Conservation (phyloP, 495 filamentous ascomycete species). For the Penicillium paradoxum region DNA sequence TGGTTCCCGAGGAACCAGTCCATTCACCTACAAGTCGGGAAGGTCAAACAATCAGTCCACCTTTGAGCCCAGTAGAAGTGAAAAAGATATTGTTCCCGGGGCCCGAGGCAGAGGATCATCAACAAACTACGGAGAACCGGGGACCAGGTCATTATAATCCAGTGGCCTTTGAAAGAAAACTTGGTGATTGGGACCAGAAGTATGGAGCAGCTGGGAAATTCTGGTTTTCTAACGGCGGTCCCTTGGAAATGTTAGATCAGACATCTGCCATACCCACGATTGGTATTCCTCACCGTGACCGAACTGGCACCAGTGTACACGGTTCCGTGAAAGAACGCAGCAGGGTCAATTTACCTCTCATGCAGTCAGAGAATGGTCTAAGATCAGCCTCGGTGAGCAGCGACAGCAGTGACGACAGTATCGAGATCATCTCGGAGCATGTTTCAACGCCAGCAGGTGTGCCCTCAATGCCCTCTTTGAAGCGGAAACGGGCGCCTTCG, state of each 20-base stretch:
- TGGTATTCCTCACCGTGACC: slow-evolving; percentile 32
- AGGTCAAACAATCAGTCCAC: slow-evolving; percentile 42
- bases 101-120: slow-evolving; percentile 8
- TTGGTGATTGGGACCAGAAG: slow-evolving; percentile 46
- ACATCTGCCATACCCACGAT: slow-evolving; percentile 37
- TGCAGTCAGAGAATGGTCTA: not conserved
- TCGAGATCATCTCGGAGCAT: slow-evolving; percentile 23
- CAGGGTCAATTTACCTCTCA: not conserved
- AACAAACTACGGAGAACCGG: slow-evolving; percentile 4
- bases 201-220: slow-evolving; percentile 49
- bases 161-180: slow-evolving; percentile 42
- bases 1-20: not conserved
- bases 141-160: slow-evolving; percentile 44
- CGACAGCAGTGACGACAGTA: slow-evolving; percentile 31
- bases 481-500: slow-evolving; percentile 40
- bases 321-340: not conserved
- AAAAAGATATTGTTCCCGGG: slow-evolving; percentile 44
- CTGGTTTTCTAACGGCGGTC: slow-evolving; percentile 32
- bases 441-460: slow-evolving; percentile 16
- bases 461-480: slow-evolving; percentile 26
- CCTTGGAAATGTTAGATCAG: slow-evolving; percentile 2
- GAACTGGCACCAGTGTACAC: not conserved
- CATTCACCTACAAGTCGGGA: slow-evolving; percentile 18
- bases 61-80: slow-evolving; percentile 46
- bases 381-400: slow-evolving; percentile 26